Conservation (phyloP, 2,329 filamentous ascomycete genomes). For the Achaetomium macrosporum region DNA sequence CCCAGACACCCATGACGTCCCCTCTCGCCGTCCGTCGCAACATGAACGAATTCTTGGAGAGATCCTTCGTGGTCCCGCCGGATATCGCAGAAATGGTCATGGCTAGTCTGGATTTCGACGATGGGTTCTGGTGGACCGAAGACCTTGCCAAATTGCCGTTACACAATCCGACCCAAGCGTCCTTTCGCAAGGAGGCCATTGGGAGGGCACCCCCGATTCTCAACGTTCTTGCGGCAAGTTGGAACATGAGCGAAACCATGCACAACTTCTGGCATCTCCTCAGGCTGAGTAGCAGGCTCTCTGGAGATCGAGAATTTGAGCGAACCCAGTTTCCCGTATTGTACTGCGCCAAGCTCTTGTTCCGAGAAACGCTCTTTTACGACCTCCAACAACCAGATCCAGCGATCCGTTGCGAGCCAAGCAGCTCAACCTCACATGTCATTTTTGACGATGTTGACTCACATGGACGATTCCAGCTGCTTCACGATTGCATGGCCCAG, state of each 20-base stretch:
- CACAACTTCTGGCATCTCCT: slow-evolving; percentile 51
- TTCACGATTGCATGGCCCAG: slow-evolving; percentile 46
- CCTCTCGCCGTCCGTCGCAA: slow-evolving; percentile 43
- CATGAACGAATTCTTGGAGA: slow-evolving; percentile 48
- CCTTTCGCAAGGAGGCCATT: slow-evolving; percentile 35
- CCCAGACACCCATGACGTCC: slow-evolving; percentile 45
- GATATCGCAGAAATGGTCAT: slow-evolving; percentile 38
- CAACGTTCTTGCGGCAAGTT: slow-evolving; percentile 45
- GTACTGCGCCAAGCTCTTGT: slow-evolving; percentile 48
- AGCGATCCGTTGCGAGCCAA: slow-evolving; percentile 36
- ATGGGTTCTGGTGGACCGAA: slow-evolving; percentile 54
- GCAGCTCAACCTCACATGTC: slow-evolving; percentile 29
- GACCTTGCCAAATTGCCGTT: slow-evolving; percentile 39
- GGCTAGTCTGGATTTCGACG: slow-evolving; percentile 46
- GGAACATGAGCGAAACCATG: slow-evolving; percentile 43
- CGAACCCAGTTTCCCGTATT: slow-evolving; percentile 44
- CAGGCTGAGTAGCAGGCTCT: slow-evolving; percentile 44
- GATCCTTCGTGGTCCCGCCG: slow-evolving; percentile 39
- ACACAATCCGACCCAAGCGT: slow-evolving; percentile 34
- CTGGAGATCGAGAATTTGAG: slow-evolving; percentile 43
- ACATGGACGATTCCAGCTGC: slow-evolving; percentile 41
- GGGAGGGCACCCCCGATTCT: slow-evolving; percentile 45
- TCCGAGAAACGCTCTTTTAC: slow-evolving; percentile 50
- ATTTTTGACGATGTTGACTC: slow-evolving; percentile 40
- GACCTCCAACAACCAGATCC: slow-evolving; percentile 47